These are phyloP conservation scores for Metarhizium robertsii DNA, from an alignment of 2,329 filamentous ascomycete species.

Conservation along the genomic window DNA sequence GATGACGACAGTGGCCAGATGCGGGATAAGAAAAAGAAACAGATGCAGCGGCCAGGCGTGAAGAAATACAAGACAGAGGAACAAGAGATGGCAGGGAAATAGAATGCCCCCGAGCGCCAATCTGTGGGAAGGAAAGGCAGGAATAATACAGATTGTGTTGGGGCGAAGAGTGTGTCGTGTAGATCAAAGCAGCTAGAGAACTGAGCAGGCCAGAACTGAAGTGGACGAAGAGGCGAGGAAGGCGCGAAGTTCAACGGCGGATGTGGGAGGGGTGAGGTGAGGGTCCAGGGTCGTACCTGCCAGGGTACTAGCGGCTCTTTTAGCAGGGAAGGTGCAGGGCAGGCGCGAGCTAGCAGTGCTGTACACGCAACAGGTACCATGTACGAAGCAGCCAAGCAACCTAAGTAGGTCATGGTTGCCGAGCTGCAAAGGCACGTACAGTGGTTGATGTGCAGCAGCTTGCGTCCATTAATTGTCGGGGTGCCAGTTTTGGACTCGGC, in stretches of 20 bases:
- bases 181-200: not conserved
- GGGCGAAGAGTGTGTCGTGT: not conserved
- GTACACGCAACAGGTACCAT: not conserved
- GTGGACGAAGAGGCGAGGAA: not conserved
- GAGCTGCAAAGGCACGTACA: no score
- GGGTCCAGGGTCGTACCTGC: not conserved
- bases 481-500: no score
- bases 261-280: not conserved
- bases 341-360: not conserved
- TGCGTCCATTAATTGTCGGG: no score
- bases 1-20: conserved; percentile 2
- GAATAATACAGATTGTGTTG: not conserved
- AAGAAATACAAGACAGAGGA: not conserved
- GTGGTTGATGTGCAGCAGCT: no score
- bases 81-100: not conserved
- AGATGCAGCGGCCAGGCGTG: not conserved
- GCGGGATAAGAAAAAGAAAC: not conserved
- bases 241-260: not conserved
- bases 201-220: not conserved
- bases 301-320: not conserved
- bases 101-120: not conserved
- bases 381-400: no score
- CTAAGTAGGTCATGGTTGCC: no score
- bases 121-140: not conserved
- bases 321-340: not conserved